phyloP scores from a whole-genome alignment of 345 rosid species.

The Hibiscus tridactylites region DNA sequence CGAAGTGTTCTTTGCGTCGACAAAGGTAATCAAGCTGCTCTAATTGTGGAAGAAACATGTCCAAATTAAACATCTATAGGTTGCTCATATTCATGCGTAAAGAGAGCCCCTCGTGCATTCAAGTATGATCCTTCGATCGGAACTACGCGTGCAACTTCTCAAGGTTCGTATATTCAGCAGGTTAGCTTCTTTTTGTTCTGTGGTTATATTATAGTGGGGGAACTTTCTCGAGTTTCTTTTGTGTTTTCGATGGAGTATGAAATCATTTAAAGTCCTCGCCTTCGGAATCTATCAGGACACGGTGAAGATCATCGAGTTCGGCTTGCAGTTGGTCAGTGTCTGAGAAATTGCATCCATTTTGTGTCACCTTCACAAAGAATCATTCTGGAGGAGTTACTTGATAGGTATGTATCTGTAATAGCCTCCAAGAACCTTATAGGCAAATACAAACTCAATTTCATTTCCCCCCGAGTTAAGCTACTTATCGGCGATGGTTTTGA shows the following conservation, averaged over 20 bases:
- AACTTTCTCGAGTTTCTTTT: neutral
- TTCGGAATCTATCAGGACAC: slow-evolving; percentile 35
- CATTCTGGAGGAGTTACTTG: slow-evolving; percentile 72
- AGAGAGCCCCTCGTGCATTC: slow-evolving; percentile 69
- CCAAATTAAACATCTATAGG: slow-evolving; percentile 27
- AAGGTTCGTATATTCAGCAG: slow-evolving; percentile 42
- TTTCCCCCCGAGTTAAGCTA: too few species aligned
- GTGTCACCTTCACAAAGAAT: slow-evolving; percentile 81
- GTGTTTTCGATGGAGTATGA: neutral
- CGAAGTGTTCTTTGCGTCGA: slow-evolving; percentile 80
- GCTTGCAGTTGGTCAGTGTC: slow-evolving; percentile 76
- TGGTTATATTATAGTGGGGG: neutral
- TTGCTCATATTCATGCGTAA: slow-evolving; percentile 77
- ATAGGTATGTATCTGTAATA: slow-evolving; percentile 35
- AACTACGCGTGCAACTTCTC: slow-evolving; percentile 72
- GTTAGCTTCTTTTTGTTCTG: neutral
- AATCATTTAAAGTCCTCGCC: neutral
- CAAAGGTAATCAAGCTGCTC: slow-evolving; percentile 37
- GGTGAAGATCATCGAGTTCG: slow-evolving; percentile 69
- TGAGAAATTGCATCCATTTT: slow-evolving; percentile 76
- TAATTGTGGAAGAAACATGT: neutral
- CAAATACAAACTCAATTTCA: too few species aligned
- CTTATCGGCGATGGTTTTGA: slow-evolving; percentile 35
- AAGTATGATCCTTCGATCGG: slow-evolving; percentile 39
- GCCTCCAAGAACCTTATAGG: neutral